These are phyloP conservation scores for Rhizopus sp. DNA, from an alignment of 371 early-diverging fungal genomes.

Conservation along the genomic window DNA sequence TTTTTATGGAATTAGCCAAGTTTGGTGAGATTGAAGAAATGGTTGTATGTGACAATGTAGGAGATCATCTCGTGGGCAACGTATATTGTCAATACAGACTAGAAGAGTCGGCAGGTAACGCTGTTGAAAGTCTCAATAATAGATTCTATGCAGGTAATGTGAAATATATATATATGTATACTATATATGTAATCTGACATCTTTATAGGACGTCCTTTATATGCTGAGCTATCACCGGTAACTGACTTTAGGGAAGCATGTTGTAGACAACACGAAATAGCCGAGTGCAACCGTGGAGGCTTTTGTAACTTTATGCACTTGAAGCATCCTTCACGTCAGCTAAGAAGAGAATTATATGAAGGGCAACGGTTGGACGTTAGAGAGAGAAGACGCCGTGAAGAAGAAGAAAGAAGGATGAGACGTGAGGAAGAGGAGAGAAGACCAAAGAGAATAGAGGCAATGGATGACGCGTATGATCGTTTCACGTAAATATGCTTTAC, in stretches of 20 bases:
- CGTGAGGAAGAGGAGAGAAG: slow-evolving; percentile 38
- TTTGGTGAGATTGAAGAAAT: slow-evolving; percentile 97
- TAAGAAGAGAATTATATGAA: slow-evolving; percentile 79
- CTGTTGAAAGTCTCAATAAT: slow-evolving; percentile 88
- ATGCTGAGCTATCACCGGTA: slow-evolving; percentile 95
- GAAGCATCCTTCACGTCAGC: slow-evolving; percentile 72
- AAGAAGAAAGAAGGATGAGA: slow-evolving; percentile 25
- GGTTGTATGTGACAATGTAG: slow-evolving; percentile 97
- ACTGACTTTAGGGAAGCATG: slow-evolving; percentile 97
- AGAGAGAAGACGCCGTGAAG: slow-evolving; percentile 45
- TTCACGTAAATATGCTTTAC: no score
- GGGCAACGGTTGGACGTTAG: slow-evolving; percentile 73
- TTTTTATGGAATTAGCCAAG: slow-evolving; percentile 93
- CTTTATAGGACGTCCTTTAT: slow-evolving; percentile 80
- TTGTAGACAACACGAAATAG: slow-evolving; percentile 95
- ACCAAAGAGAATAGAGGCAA: slow-evolving; percentile 1
- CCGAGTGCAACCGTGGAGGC: slow-evolving; percentile 95
- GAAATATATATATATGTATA: not conserved
- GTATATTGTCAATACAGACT: slow-evolving; percentile 93
- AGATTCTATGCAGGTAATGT: slow-evolving; percentile 89
- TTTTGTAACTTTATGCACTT: slow-evolving; percentile 99
- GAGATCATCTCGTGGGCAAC: slow-evolving; percentile 96
- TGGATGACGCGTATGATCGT: no score
- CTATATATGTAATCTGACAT: no score
- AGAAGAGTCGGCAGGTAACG: slow-evolving; percentile 93